Conservation (phyloP, 306 rosid genomes). For the Vigna hirtella region DNA sequence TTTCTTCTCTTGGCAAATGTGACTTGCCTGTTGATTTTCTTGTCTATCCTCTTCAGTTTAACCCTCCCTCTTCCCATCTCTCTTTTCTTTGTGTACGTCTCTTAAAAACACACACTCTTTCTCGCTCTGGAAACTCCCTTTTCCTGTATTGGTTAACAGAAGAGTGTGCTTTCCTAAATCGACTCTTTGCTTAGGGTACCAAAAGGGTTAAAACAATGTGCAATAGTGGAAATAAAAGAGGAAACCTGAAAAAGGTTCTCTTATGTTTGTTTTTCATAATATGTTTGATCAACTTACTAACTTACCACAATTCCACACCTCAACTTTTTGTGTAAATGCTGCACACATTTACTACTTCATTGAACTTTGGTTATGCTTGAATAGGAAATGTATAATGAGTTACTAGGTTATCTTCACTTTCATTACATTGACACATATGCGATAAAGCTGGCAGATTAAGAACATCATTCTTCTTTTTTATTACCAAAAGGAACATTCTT, state of each 20-base stretch:
- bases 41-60: no score
- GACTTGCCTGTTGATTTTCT: no score
- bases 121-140: conserved; percentile 41
- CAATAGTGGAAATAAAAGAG: conserved; percentile 40
- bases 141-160: conserved; percentile 63
- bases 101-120: no score
- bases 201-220: conserved; percentile 63
- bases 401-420: conserved; percentile 39
- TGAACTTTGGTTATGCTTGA: conserved; percentile 27
- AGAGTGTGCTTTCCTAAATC: conserved; percentile 57
- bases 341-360: conserved; percentile 23
- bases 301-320: conserved; percentile 6
- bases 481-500: neutral
- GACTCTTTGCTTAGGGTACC: conserved; percentile 54
- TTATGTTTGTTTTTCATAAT: conserved; percentile 38
- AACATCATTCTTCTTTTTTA: neutral
- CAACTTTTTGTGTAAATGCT: neutral
- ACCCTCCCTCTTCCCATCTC: no score
- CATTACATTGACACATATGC: conserved; percentile 30
- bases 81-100: no score
- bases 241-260: conserved; percentile 46
- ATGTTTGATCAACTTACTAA: conserved; percentile 33
- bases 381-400: conserved; percentile 37
- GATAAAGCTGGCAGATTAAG: conserved; percentile 46
- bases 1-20: no score